Base-by-base conservation (phyloP, 805 yeast genomes). In the Maudiozyma barnettii region DNA sequence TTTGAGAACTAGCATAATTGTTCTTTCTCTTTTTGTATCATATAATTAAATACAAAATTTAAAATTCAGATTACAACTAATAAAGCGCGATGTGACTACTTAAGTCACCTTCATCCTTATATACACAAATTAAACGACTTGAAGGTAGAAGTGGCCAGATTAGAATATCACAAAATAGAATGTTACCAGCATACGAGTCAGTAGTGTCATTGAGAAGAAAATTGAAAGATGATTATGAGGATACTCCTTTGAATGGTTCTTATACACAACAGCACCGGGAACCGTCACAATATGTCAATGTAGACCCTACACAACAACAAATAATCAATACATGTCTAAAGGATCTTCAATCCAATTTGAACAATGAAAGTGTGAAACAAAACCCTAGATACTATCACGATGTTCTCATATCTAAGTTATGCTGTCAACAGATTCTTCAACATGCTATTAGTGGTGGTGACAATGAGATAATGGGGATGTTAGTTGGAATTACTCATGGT, bases 401-500 rank as follows among this genome's bases (percentile, higher is more conserved):
- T 1, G 63, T 62, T 3, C 29, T 46, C 2, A 73, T 89, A 1
- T 84, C 95, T 1, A 72, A 86, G 1, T 61, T 84, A 29, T 95
- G 95, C 0, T 61, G 84, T 40, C 63, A 77, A 49, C 87, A 87
- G 58, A 88, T 89, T 84, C 64, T 84, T 1, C 69, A 78, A 13
- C 96, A 89, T 65, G 90, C 96, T 1, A 70, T 83, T 21, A 70
- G 81, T 1, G 97, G 97, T 5, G 95, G 95, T 0, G 69, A 83
- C 9, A 82, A 87, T 37, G 99, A 91, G 63, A 79, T 93, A 5
- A 91, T 91, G 98, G 99, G 98, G 4, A 84, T 90, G 84, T 72
- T 91, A 63, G 77, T 90, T 0, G 98, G 99, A 1, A 79, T 79
- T 54, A 75, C 84, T 9, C 68, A 76, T 13, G 71, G 70, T 5